Base-by-base conservation (phyloP, 305 asterid genomes). In the Nicotiana rustica region DNA sequence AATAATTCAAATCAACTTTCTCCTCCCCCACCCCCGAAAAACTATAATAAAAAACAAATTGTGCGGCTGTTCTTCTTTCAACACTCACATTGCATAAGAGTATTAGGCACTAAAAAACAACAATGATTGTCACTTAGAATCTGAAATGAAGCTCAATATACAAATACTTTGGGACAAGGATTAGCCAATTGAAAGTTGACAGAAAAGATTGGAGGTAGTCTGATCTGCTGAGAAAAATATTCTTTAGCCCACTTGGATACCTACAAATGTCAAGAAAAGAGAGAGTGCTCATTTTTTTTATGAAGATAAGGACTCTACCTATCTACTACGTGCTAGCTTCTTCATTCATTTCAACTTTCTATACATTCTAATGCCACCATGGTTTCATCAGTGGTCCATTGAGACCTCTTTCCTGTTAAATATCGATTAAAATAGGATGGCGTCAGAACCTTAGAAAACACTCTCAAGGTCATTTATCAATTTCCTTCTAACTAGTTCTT, bases 11-110 rank as follows among this genome's bases (percentile, higher is more conserved):
- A 69, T 19, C 6, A 19, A 47, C 38, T 14, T 56, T 1, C 10
- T 17, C 70, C 4, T 7, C 44, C 44, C 18, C 69, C 38, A 29
- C 44, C 35, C 18, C n/a, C 13, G n/a, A 14, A 21, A 4, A 17
- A 67, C 52, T 25, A 25, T 41, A 41, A 41, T 7, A 1, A 41
- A 33, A 67, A 25, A 36, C n/a, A 10, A 68, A n/a, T 13, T 52
- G 79, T 75, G 65, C 17, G 79, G 79, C 47, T 75, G 64, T 19
- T 75, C 65, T 75, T 75, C 79, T 21, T 75, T 75, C 1, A 73
- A 36, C 79, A 73, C 79, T 73, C 79, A 52, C 65, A 75, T 75
- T 49, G 29, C 44, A 52, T 9, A 52, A 52, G 79, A 29, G 79
- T 52, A 52, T 25, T 75, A 29, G 65, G 65, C 80, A 75, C 80